phyloP scores from a whole-genome alignment of 2,329 filamentous ascomycete genomes.

The Ciborinia camelliae region DNA sequence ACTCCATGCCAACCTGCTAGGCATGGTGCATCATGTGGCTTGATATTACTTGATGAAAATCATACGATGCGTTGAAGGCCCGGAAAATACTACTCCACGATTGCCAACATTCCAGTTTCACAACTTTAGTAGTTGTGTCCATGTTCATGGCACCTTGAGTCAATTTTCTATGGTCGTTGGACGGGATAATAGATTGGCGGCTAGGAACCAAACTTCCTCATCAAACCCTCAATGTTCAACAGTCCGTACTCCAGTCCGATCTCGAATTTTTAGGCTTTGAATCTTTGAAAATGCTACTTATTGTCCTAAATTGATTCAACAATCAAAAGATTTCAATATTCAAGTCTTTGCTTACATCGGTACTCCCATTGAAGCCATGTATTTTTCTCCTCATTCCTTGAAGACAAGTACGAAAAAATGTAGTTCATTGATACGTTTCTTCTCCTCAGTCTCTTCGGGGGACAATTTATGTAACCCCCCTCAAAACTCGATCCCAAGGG shows the following conservation, averaged over 20 bases:
- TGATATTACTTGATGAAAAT: conserved; percentile 7
- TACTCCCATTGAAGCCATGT: not conserved
- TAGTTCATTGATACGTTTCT: not conserved
- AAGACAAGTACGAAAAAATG: not conserved
- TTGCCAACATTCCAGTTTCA: conserved; percentile 5
- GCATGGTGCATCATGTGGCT: conserved; percentile 8
- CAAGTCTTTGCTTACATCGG: no score
- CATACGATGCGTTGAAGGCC: not conserved
- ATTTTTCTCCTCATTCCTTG: not conserved
- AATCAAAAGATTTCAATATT: no score
- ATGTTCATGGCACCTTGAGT: not conserved
- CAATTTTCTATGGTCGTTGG: not conserved
- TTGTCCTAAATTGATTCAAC: no score
- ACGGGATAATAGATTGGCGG: not conserved
- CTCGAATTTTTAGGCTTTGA: no score
- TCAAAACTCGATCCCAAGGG: not conserved
- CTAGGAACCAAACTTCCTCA: not conserved
- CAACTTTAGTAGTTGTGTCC: not conserved
- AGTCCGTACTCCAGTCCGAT: no score
- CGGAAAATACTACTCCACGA: conserved; percentile 4
- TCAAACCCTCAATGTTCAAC: no score
- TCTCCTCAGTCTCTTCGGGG: not conserved
- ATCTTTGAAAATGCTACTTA: no score
- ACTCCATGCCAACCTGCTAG: not conserved
- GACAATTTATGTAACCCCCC: not conserved